phyloP scores from a whole-genome alignment of 768 basidiomycete species.

The Botryobasidium botryosum region DNA sequence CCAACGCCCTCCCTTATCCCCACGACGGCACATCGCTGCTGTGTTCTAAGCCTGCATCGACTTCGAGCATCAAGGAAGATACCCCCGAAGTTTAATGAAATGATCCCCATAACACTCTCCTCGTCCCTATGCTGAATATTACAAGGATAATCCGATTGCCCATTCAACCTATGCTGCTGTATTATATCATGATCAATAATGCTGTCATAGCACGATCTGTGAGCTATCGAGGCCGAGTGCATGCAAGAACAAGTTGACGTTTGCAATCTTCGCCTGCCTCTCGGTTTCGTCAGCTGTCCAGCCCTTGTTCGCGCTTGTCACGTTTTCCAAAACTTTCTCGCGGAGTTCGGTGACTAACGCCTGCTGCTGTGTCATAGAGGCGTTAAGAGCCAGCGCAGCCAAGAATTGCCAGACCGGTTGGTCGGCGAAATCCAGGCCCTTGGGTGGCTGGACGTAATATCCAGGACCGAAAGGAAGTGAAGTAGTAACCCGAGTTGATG shows the following conservation, averaged over 20 bases:
- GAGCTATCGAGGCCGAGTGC: constrained; percentile 44
- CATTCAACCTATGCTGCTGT: too few relatives aligned
- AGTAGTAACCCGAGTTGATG: constrained; percentile 56
- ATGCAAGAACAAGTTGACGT: constrained; percentile 74
- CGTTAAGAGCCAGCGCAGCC: constrained; percentile 72
- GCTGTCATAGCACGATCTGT: constrained; percentile 1
- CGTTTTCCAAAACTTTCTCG: constrained; percentile 88
- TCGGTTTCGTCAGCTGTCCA: constrained; percentile 59
- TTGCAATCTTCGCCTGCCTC: constrained; percentile 62
- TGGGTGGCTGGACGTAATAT: constrained; percentile 24
- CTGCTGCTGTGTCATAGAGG: constrained; percentile 71
- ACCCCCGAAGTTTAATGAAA: too few relatives aligned
- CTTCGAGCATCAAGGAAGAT: too few relatives aligned
- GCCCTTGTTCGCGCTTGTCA: constrained; percentile 60
- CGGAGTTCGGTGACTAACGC: constrained; percentile 67
- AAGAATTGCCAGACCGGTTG: constrained; percentile 93
- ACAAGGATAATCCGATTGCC: too few relatives aligned
- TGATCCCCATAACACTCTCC: too few relatives aligned
- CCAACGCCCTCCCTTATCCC: too few relatives aligned
- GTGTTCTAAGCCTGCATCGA: too few relatives aligned
- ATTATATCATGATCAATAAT: too few relatives aligned
- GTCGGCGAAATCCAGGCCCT: constrained; percentile 43
- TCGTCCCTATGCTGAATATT: too few relatives aligned
- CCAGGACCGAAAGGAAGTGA: constrained; percentile 23
- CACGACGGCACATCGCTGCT: too few relatives aligned